Conservation (phyloP, 352 stramenopile genomes). For the Pythium monospermum region DNA sequence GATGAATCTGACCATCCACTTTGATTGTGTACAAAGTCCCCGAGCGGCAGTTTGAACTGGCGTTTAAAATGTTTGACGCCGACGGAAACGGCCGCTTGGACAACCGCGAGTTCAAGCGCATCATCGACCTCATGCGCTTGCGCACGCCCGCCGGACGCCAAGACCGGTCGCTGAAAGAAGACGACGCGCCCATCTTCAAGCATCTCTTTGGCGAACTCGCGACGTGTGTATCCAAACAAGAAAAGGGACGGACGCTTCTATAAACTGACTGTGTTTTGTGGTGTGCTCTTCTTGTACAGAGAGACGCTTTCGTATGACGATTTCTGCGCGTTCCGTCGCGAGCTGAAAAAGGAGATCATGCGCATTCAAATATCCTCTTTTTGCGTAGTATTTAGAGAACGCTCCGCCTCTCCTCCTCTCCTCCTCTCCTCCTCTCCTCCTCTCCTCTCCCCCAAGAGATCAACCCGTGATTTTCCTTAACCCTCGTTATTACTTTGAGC, state of each 20-base stretch:
- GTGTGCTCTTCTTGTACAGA: constrained; percentile 17
- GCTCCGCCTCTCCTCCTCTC: too few relatives aligned
- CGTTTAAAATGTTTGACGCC: constrained; percentile 89
- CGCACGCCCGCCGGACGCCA: constrained; percentile 75
- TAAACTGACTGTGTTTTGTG: too few relatives aligned
- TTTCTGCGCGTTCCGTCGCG: constrained; percentile 67
- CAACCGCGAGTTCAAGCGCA: constrained; percentile 84
- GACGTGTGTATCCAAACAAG: constrained; percentile 48
- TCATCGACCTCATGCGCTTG: constrained; percentile 79
- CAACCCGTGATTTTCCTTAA: constrained; percentile 32
- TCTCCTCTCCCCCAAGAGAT: background rate
- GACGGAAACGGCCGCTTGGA: constrained; percentile 79
- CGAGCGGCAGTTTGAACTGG: constrained; percentile 79
- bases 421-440: background rate
- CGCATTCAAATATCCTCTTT: constrained; percentile 87
- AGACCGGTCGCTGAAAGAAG: constrained; percentile 70
- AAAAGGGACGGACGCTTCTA: too few relatives aligned
- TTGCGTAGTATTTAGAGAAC: too few relatives aligned
- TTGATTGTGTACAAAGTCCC: constrained; percentile 38
- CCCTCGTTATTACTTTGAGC: constrained; percentile 68
- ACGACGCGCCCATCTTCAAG: constrained; percentile 79
- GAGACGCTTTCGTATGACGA: constrained; percentile 80
- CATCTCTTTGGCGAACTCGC: constrained; percentile 78
- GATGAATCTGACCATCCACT: background rate
- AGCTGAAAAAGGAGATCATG: constrained; percentile 80